These are phyloP conservation scores for Crucibulum laeve DNA, from an alignment of 768 basidiomycete species.

Conservation along the genomic window DNA sequence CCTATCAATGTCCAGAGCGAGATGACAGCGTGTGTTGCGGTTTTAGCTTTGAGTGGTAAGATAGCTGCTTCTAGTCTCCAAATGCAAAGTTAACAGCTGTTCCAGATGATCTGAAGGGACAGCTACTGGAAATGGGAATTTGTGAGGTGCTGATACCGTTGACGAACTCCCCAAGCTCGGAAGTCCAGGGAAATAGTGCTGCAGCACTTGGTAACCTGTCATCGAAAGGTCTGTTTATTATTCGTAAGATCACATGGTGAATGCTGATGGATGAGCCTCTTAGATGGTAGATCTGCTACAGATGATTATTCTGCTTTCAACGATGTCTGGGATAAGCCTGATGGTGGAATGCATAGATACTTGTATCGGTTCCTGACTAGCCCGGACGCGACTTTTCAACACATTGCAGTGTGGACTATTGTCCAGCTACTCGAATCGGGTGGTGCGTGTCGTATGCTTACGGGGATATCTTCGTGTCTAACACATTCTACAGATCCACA, in stretches of 20 bases:
- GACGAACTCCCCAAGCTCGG: constrained; percentile 93
- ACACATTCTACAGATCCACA: constrained; percentile 64
- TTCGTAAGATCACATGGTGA: neutral
- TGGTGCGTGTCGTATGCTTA: constrained; percentile 36
- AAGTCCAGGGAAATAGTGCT: constrained; percentile 98
- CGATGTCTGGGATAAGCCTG: constrained; percentile 96
- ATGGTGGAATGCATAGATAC: constrained; percentile 95
- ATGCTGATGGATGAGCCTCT: constrained; percentile 2
- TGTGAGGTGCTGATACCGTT: constrained; percentile 96
- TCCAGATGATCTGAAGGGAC: constrained; percentile 93
- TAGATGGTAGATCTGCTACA: constrained; percentile 69
- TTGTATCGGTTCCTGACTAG: constrained; percentile 91
- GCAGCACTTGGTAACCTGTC: constrained; percentile 97
- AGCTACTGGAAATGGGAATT: constrained; percentile 96
- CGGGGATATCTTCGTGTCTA: constrained; percentile 2
- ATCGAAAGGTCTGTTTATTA: constrained; percentile 69
- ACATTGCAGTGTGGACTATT: constrained; percentile 99
- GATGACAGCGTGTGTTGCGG: constrained; percentile 99
- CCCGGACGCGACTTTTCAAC: constrained; percentile 96
- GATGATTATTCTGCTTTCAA: constrained; percentile 98
- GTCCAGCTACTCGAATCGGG: constrained; percentile 97
- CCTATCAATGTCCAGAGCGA: constrained; percentile 98
- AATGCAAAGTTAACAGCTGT: constrained; percentile 3
- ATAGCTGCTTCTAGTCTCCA: neutral
- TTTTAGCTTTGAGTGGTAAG: constrained; percentile 90